Evolutionary conservation across 805 yeast genomes (phyloP).

Genomic region (Barnettozyma vustinii): DNA sequence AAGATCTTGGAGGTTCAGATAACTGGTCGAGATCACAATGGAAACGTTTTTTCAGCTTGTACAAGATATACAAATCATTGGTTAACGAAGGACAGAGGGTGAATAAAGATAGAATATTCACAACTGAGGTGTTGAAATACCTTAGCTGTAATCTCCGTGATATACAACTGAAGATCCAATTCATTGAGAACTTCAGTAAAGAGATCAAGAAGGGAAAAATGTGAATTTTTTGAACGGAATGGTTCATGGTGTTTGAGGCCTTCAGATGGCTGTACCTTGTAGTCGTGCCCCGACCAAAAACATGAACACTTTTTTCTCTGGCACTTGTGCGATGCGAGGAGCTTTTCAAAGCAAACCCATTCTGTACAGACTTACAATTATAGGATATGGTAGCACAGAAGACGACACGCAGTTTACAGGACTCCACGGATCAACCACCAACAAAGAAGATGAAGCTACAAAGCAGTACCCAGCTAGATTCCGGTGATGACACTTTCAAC

Average conservation of each 20-base stretch:
- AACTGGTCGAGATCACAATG: conserved; percentile 18
- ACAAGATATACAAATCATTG: conserved; percentile 4
- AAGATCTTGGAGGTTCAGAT: conserved; percentile 1
- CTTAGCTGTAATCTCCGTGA: conserved; percentile 20
- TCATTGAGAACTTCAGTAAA: conserved; percentile 11
- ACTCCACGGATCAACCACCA: background rate
- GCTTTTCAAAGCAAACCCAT: too few relatives aligned
- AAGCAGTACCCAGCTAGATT: background rate
- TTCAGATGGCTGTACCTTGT: too few relatives aligned
- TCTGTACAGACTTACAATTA: background rate
- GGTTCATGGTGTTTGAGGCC: too few relatives aligned
- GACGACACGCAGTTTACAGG: conserved; percentile 1
- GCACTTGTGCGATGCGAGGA: too few relatives aligned
- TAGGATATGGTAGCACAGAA: background rate
- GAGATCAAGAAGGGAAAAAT: conserved; percentile 1
- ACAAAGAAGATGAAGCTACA: background rate
- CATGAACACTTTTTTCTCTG: background rate
- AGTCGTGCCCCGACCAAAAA: background rate
- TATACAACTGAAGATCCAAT: conserved; percentile 17
- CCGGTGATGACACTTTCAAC: background rate
- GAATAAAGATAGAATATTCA: conserved; percentile 14
- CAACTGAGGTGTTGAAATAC: conserved; percentile 6
- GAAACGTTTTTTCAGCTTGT: conserved; percentile 14
- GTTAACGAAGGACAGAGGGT: background rate
- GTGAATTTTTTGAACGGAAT: background rate